Base-by-base conservation (phyloP, 129 eudicot species). In the Pseudognaphalium luteoalbum region DNA sequence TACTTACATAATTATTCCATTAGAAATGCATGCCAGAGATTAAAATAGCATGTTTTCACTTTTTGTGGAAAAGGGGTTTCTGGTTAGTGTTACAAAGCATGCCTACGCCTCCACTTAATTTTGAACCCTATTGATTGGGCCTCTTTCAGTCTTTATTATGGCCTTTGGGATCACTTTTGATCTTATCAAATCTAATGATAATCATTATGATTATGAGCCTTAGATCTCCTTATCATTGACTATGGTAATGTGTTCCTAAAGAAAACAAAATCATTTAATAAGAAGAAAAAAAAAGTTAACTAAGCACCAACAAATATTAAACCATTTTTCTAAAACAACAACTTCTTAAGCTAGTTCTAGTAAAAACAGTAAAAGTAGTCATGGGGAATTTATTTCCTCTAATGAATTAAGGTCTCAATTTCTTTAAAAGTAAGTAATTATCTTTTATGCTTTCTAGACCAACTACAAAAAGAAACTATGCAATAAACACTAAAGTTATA, bases 171-270 rank as follows among this genome's bases (percentile, higher is more conserved):
- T 39, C 75, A 68, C 83, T 80, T 80, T 74, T 80, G 70, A 80
- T 80, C 76, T 74, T 80, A 80, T 67, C 80, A 44, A 74, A 80
- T 80, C 83, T 74, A 80, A 74, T 80, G 42, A 78, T 61, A 41
- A 47, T 47, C 54, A 47, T 44, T 44, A 74, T 67, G 64, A 74
- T 74, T 58, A 74, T 57, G 58, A 80, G 58, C n/a, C 65, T 57
- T 67, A 80, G 76, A 80, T 74, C 80, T 60, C 74, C 68, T 39
- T 42, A 80, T 80, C 79, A 67, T 74, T 80, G 83, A 80, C 76
- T 47, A 57, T 28, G 19, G 64, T 66, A 41, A 73, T 80, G 59
- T 67, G 68, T 20, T 57, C 54, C 50, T 47, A 73, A 56, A 78
- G 81, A 10, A 39, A 47, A 73, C 80, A 80, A 72, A 66, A 54